Conservation (phyloP, 768 basidiomycete genomes). For the Rhodotorula babjevae region DNA sequence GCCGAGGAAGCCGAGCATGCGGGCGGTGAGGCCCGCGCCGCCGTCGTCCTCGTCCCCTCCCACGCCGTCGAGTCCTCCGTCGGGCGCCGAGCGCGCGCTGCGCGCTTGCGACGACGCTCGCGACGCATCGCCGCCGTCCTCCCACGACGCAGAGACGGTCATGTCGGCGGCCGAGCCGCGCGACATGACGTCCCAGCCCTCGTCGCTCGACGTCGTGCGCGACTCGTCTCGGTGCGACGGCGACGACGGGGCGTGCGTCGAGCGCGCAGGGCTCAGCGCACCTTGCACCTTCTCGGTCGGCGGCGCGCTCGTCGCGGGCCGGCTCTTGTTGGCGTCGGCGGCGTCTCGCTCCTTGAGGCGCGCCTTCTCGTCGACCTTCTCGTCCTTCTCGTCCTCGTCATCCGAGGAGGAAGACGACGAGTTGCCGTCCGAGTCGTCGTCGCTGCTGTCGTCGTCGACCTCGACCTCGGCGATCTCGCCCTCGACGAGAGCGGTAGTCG, state of each 20-base stretch:
- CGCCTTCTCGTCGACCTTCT: constrained; percentile 10
- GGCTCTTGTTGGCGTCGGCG: not conserved
- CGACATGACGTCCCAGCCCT: constrained; percentile 33
- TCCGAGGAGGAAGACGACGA: not conserved
- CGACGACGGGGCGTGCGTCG: not conserved
- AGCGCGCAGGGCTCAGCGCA: not conserved
- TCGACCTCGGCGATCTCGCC: constrained; percentile 1
- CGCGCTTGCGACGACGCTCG: constrained; percentile 4
- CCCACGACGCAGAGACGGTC: constrained; percentile 5
- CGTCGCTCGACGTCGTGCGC: constrained; percentile 24
- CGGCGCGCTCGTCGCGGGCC: not conserved
- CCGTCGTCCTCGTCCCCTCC: not conserved
- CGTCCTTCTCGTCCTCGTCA: not conserved
- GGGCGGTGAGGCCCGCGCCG: constrained; percentile 5
- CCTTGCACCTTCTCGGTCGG: not conserved
- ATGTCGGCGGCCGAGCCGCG: constrained; percentile 19
- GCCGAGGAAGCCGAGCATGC: constrained; percentile 18
- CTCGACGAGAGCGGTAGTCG: constrained; percentile 9
- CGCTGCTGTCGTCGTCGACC: constrained; percentile 7
- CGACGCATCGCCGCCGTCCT: constrained; percentile 3
- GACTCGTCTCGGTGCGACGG: constrained; percentile 1
- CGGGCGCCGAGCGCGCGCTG: not conserved
- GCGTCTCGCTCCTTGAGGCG: not conserved
- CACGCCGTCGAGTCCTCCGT: not conserved
- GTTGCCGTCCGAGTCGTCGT: not conserved